These are phyloP conservation scores for Trichoderma lentiforme DNA, from an alignment of 2,329 filamentous ascomycete genomes.

Conservation along the genomic window DNA sequence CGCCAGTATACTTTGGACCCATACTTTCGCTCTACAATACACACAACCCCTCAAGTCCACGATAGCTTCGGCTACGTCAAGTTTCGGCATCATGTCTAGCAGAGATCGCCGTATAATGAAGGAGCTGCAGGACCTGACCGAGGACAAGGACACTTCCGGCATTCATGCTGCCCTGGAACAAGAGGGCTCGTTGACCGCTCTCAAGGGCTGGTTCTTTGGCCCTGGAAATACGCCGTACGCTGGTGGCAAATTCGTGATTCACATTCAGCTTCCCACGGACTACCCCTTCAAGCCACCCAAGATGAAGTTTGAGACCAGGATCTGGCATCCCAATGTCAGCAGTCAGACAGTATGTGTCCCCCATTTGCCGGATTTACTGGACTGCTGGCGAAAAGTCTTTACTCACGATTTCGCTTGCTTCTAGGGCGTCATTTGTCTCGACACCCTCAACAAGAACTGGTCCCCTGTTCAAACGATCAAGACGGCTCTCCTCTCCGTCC, in stretches of 20 bases:
- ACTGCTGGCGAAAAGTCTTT: neutral
- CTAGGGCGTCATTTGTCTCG: slow-evolving; percentile 93
- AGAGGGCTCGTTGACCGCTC: slow-evolving; percentile 71
- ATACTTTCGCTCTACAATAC: neutral
- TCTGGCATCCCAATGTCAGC: slow-evolving; percentile 98
- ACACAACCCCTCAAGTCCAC: neutral
- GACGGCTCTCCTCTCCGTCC: slow-evolving; percentile 86
- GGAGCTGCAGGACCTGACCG: slow-evolving; percentile 71
- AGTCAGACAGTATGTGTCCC: slow-evolving; percentile 74
- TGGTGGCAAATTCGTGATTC: slow-evolving; percentile 75
- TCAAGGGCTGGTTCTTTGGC: slow-evolving; percentile 78
- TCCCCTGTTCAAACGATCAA: slow-evolving; percentile 96
- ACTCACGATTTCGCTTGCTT: neutral
- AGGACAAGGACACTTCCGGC: slow-evolving; percentile 69
- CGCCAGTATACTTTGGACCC: neutral
- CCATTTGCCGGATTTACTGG: neutral
- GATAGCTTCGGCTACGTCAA: neutral
- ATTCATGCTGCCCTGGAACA: slow-evolving; percentile 66
- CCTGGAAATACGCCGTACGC: slow-evolving; percentile 93
- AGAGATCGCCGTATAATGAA: slow-evolving; percentile 64
- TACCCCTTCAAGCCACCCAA: slow-evolving; percentile 91
- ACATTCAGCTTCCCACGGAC: slow-evolving; percentile 80
- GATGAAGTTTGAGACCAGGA: slow-evolving; percentile 89
- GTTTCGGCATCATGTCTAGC: slow-evolving; percentile 42
- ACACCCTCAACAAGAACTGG: slow-evolving; percentile 87